Evolutionary conservation across 352 stramenopile species (phyloP), one percentile per base, ranked within the genome.

Genomic region (Phytophthora citrophthora): DNA sequence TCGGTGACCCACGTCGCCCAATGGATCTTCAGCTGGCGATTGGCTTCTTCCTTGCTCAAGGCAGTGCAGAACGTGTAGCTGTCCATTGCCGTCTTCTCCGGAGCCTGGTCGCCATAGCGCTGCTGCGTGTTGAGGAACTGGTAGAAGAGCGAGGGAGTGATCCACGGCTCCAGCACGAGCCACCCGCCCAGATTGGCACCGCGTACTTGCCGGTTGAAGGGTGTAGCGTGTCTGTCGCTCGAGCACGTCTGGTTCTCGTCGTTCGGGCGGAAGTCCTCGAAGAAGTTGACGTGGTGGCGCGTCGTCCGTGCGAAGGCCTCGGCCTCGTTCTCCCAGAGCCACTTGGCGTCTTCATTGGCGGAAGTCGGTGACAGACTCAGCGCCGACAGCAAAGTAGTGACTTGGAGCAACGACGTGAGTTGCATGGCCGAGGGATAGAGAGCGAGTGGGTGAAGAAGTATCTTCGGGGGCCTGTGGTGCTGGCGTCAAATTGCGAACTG

Each of bases 1-100:
- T 70, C 62, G 0, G 62, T 66, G 90, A 99, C 92, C 94, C 94
- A 99, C 41, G 85, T 93, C 38, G 94, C 83, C 94, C 93, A 98
- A 74, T 99, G 96, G 55, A 92, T 84, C 24, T 85, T 81, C 11
- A 99, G 70, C 72, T 98, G 94, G 23, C 81, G 74, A 72, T 98
- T 98, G 18, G 88, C 94, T 68, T 99, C 90, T 47, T 96, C 68
- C 0, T 76, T 45, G 9, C 62, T 49, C 16, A 70, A n/a, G 1
- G 62, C 62, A 0, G 62, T 66, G 34, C 62, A 70, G 56, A 98
- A 98, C 10, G 80, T 96, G 70, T 97, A 96, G 41, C 64, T 91
- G 70, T 98, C 94, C 84, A 98, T 96, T 31, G 80, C 95, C 7
- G 85, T 94, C 36, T 90, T 91, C 52, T 90, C 78, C 2, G 81